phyloP scores from a whole-genome alignment of 768 basidiomycete species.

The Termitomyces sp. region DNA sequence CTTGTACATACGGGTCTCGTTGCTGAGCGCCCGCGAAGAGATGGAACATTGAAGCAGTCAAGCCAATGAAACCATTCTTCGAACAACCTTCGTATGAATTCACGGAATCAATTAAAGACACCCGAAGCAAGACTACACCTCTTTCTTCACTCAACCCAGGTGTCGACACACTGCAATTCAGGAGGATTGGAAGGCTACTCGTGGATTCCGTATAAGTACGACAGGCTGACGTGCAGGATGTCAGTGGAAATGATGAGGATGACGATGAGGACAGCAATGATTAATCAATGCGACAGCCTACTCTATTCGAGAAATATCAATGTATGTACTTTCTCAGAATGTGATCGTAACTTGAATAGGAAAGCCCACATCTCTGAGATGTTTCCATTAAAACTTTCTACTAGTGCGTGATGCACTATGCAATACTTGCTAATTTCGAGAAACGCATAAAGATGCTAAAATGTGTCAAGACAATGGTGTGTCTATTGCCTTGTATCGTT shows the following conservation, averaged over 20 bases:
- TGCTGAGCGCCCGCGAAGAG: not conserved
- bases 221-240: not conserved
- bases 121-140: not conserved
- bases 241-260: not conserved
- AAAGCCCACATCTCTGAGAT: no score
- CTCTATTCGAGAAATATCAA: no score
- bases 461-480: slow-evolving; percentile 68
- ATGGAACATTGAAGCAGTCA: not conserved
- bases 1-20: not conserved
- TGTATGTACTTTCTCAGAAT: no score
- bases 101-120: no score
- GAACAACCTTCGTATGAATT: not conserved
- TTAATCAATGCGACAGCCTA: no score
- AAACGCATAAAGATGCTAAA: slow-evolving; percentile 51
- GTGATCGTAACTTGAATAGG: no score
- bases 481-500: slow-evolving; percentile 61
- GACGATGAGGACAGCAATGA: not conserved
- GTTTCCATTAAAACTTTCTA: no score
- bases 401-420: no score
- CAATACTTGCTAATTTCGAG: slow-evolving; percentile 56
- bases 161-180: not conserved
- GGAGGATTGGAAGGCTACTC: not conserved
- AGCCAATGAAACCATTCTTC: slow-evolving; percentile 1
- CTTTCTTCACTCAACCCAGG: not conserved
- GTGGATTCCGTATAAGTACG: not conserved